Conservation (phyloP, 805 yeast species). For the Diddensiella transvaalensis region DNA sequence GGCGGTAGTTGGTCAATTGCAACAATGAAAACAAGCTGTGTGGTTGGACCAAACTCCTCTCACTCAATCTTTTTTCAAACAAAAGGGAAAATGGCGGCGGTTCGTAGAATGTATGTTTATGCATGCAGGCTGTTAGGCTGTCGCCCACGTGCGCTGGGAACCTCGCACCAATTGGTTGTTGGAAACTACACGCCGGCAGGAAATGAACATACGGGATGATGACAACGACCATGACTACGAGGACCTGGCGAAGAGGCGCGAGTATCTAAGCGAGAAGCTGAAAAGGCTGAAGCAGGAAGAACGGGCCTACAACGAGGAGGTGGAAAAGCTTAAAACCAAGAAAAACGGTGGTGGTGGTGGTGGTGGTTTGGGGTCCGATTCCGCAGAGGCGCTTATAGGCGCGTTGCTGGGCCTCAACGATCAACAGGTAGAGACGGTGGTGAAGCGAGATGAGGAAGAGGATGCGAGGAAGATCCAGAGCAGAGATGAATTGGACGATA, state of each 20-base stretch:
- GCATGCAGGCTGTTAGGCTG: too few species aligned
- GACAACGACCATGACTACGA: not conserved
- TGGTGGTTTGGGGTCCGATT: not conserved
- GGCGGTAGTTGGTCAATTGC: too few species aligned
- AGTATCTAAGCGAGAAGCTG: slow-evolving; percentile 3
- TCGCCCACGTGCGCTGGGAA: not conserved
- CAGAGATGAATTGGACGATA: not conserved
- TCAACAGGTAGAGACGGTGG: not conserved
- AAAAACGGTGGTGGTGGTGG: not conserved
- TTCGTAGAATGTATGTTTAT: too few species aligned
- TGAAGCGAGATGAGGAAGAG: not conserved
- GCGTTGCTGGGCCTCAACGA: not conserved
- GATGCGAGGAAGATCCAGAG: not conserved
- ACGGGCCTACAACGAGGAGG: not conserved
- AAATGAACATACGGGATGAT: too few species aligned
- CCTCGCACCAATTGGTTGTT: not conserved
- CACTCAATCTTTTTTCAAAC: not conserved
- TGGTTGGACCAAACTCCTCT: not conserved
- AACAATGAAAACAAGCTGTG: not conserved
- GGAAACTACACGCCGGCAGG: not conserved
- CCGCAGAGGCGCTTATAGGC: not conserved
- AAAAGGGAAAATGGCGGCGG: not conserved
- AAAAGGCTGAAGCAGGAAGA: slow-evolving; percentile 3
- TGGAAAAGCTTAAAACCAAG: slow-evolving; percentile 1
- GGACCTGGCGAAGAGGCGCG: not conserved